Percentiles rank a stretch among this genome's conserved stretches.
Conservation (phyloP, 225 moss, liverwort and hornwort genomes). For the Physcomitrium patens region DNA sequence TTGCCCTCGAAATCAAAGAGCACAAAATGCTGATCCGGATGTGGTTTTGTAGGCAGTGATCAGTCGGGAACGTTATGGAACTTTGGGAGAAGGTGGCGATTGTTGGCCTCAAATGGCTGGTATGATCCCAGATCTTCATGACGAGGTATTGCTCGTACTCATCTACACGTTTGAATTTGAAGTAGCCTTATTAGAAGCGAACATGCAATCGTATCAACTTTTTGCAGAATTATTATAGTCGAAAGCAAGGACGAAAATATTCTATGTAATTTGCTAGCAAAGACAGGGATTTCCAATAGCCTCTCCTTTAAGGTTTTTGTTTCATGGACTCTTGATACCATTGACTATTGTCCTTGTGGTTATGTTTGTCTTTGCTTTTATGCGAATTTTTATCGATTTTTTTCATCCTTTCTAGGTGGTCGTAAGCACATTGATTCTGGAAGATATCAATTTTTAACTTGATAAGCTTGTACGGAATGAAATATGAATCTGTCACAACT, state of each 20-base stretch:
- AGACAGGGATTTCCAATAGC: not conserved
- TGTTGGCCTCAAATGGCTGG: constrained; percentile 99
- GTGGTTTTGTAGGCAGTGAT: constrained; percentile 76
- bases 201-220: constrained; percentile 20
- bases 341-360: not conserved
- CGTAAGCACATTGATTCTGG: constrained; percentile 3
- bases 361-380: not conserved
- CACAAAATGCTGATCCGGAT: constrained; percentile 42
- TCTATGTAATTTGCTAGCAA: not conserved
- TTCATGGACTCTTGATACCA: not conserved
- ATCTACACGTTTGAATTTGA: constrained; percentile 31
- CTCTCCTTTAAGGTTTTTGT: not conserved
- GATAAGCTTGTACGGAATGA: not conserved
- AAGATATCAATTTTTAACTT: constrained; percentile 1
- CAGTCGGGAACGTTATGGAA: constrained; percentile 81
- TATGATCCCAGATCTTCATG: constrained; percentile 82
- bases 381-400: not conserved
- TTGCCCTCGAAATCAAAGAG: constrained; percentile 2
- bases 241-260: not conserved
- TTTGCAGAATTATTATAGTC: not conserved
- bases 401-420: constrained; percentile 9
- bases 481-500: not conserved
- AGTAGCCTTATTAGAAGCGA: constrained; percentile 10
- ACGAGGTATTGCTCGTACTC: constrained; percentile 73
- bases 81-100: constrained; percentile 68